Conservation (phyloP, 1,139 yeast genomes). For the Saccharomyces pastorianus region DNA sequence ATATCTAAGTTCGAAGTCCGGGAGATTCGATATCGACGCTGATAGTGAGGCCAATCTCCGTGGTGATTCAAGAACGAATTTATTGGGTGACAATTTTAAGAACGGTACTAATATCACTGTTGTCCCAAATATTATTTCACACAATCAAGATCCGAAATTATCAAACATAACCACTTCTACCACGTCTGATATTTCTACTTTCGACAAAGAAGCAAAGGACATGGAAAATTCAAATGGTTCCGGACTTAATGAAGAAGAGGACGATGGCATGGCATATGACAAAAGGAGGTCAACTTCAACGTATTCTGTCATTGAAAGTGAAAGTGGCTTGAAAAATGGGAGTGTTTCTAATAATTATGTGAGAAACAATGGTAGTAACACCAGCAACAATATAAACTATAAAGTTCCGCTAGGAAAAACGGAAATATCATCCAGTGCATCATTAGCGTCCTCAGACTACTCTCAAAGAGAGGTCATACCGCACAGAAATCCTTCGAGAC, state of each 20-base stretch:
- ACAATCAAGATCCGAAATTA: background rate
- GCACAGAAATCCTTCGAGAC: background rate
- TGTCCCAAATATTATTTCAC: constrained; percentile 11
- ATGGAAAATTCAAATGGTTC: background rate
- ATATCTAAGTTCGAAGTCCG: background rate
- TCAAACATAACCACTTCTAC: background rate
- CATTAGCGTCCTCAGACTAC: constrained; percentile 5
- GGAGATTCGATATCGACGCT: constrained; percentile 1
- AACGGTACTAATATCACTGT: constrained; percentile 2
- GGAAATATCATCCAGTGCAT: constrained; percentile 3
- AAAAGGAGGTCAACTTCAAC: constrained; percentile 14
- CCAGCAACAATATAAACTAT: background rate
- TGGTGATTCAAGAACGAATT: background rate
- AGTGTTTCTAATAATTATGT: background rate
- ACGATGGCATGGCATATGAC: background rate
- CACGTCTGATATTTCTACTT: background rate
- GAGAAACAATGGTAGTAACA: constrained; percentile 1
- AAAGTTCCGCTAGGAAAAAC: constrained; percentile 1
- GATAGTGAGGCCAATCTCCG: background rate
- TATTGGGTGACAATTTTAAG: background rate
- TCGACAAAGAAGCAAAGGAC: constrained; percentile 1
- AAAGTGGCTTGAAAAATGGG: constrained; percentile 2
- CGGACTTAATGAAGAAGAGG: constrained; percentile 1
- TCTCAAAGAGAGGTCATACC: constrained; percentile 1
- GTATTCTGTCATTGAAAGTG: constrained; percentile 21